Conservation (phyloP, 257 asterid species). For the Gardenia jasminoides region DNA sequence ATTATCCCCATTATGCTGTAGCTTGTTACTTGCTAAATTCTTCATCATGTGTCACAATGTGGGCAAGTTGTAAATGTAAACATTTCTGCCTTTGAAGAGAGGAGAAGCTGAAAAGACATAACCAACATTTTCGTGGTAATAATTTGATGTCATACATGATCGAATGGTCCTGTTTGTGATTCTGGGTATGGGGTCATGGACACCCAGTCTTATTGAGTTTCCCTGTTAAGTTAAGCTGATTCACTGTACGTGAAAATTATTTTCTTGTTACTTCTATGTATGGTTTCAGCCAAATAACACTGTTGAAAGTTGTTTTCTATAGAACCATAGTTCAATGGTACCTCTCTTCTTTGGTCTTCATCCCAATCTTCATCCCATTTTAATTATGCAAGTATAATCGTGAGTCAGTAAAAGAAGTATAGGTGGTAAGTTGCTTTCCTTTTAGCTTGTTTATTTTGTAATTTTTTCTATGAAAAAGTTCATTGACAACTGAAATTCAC, state of each 20-base stretch:
- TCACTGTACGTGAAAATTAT: background rate
- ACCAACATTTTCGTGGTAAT: background rate
- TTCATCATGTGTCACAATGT: background rate
- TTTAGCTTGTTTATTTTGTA: background rate
- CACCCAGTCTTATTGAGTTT: background rate
- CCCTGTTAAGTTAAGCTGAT: background rate
- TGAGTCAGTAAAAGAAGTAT: background rate
- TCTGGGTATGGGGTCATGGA: background rate
- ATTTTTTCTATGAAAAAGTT: background rate
- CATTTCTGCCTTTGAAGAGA: background rate
- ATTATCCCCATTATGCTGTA: conserved; percentile 11
- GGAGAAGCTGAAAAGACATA: background rate
- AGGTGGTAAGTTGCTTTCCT: background rate
- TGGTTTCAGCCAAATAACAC: background rate
- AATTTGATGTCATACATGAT: background rate
- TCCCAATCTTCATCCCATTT: background rate
- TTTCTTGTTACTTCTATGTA: background rate
- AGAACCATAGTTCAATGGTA: background rate
- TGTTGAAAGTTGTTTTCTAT: background rate
- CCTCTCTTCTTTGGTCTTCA: background rate
- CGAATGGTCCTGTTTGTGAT: background rate
- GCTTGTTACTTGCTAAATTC: background rate
- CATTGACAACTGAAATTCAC: no score
- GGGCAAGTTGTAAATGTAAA: background rate
- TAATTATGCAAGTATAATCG: background rate